These are phyloP conservation scores for Penicillium cinerascens DNA, from an alignment of 495 filamentous ascomycete genomes.

Conservation along the genomic window DNA sequence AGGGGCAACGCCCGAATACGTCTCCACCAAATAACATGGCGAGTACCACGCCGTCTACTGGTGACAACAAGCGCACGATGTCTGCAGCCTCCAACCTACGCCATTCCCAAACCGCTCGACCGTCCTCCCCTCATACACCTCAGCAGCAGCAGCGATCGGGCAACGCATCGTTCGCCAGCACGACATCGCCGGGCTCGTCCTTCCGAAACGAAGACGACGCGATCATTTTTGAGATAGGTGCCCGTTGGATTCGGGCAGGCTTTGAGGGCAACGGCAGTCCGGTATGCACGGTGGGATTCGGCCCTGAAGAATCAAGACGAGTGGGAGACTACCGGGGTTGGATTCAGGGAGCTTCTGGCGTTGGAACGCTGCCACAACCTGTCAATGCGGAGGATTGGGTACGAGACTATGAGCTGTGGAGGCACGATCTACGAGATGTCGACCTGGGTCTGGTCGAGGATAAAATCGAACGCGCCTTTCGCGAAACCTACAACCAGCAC, in stretches of 20 bases:
- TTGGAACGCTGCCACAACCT: conserved; percentile 16
- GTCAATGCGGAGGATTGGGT: conserved; percentile 62
- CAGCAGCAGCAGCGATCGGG: conserved; percentile 36
- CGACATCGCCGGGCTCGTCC: conserved; percentile 65
- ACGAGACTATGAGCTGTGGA: conserved; percentile 75
- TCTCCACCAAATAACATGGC: conserved; percentile 10
- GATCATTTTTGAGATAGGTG: conserved; percentile 78
- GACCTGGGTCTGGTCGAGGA: conserved; percentile 81
- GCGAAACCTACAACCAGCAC: conserved; percentile 83
- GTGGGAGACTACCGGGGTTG: conserved; percentile 78
- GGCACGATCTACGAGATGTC: conserved; percentile 62
- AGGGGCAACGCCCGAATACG: conserved; percentile 11
- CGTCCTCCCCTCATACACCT: conserved; percentile 36
- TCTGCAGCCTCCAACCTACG: conserved; percentile 27
- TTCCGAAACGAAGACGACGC: conserved; percentile 81
- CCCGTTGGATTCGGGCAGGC: conserved; percentile 74
- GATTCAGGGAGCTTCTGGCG: conserved; percentile 34
- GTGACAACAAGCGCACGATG: conserved; percentile 15
- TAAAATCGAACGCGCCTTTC: conserved; percentile 78
- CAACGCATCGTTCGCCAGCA: conserved; percentile 53
- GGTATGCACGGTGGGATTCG: conserved; percentile 66
- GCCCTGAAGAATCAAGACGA: conserved; percentile 69
- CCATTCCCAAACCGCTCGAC: conserved; percentile 30
- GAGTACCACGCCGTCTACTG: conserved; percentile 3
- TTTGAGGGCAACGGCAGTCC: conserved; percentile 79